Base-by-base conservation (phyloP, 2,329 filamentous ascomycete species). In the Stagonosporopsis chrysanthemi region DNA sequence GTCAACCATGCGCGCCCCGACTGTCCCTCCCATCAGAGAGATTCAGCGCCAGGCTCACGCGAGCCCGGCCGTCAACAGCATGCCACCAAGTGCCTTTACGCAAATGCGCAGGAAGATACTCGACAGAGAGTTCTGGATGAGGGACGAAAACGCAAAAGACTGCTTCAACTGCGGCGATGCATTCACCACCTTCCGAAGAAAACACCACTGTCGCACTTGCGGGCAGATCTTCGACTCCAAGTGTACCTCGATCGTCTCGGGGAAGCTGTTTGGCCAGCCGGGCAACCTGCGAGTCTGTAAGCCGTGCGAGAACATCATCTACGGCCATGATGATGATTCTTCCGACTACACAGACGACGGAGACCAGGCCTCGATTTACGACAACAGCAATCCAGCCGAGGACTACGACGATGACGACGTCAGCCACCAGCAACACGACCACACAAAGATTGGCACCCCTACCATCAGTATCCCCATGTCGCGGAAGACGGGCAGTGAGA, bases 221-320 rank as follows among this genome's bases (percentile, higher is more conserved):
- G 95, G 95, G n/a, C 96, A 96, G 71, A 99, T 99, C 41, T 99
- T 99, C 71, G 95, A 98, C 75, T 91, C 91, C 4, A 96, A 96
- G 75, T 99, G 95, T 77, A 99, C 94, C 0, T 90, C 90, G 5
- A 88, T 94, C n/a, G 91, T 98, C 23, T 86, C 92, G 6, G 95
- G 94, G 6, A 86, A 90, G 62, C 88, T 89, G 46, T 98, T 99
- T 74, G 93, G 92, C 15, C 92, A 97, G 46, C 86, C 88, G 44
- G 90, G 92, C 6, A 91, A 88, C 14, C 82, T 99, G 39, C 86
- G 94, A 56, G 91, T 99, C 12, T 99, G 95, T 79, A 97, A 93
- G 68, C 91, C 91, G 22, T 99, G 95, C 69, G 88, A 98, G 65
- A 86, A 87, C 51, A 92, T 98, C 71, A 96, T 99, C 65, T 92